Conservation (phyloP, 768 basidiomycete genomes). For the Agaricus subrufescens region DNA sequence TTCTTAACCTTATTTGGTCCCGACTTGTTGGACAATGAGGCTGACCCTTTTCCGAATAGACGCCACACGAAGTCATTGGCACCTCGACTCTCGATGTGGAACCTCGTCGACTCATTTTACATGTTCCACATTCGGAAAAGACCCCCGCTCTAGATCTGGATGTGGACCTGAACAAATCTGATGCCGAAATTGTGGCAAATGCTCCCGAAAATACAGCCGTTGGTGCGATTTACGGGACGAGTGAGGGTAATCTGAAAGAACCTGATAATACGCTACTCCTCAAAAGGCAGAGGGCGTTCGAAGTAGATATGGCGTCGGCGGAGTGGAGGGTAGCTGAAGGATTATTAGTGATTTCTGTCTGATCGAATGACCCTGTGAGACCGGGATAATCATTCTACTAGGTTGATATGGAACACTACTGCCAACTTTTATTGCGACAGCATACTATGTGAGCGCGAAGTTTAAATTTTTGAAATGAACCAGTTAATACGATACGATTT, state of each 20-base stretch:
- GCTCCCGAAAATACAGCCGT: conserved; percentile 2
- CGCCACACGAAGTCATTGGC: conserved; percentile 45
- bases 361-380: conserved; percentile 4
- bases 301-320: conserved; percentile 58
- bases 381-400: too few species aligned
- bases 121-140: conserved; percentile 32
- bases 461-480: too few species aligned
- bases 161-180: conserved; percentile 50
- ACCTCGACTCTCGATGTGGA: conserved; percentile 62
- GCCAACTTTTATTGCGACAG: too few species aligned
- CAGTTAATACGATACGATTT: too few species aligned
- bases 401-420: too few species aligned
- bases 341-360: conserved; percentile 40
- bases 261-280: conserved; percentile 36
- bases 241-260: conserved; percentile 20
- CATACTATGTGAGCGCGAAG: too few species aligned
- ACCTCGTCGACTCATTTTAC: conserved; percentile 49
- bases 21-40: neutral
- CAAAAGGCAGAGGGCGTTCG: conserved; percentile 53
- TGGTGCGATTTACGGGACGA: neutral
- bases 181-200: conserved; percentile 42
- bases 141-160: conserved; percentile 40
- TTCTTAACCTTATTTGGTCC: neutral
- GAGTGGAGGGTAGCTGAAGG: conserved; percentile 64
- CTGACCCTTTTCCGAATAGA: conserved; percentile 2